Evolutionary conservation across 179 eudicot species (phyloP), one percentile per base, ranked within the genome.

Genomic region (Beta macrorhiza): DNA sequence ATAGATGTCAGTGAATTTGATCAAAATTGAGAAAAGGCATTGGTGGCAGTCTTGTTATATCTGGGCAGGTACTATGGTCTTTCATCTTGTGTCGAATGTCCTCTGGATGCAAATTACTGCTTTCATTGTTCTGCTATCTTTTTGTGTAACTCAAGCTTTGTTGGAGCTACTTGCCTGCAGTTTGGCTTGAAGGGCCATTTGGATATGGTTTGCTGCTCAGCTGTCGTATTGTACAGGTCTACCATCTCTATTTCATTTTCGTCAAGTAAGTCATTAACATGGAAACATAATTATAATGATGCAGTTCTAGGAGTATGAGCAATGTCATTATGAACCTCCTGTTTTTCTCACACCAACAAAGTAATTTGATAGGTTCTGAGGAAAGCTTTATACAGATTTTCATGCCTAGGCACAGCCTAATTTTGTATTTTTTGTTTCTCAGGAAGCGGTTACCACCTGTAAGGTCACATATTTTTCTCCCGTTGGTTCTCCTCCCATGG

Each of bases 1-100:
- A 20, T 76, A 94, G 98, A 90, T 94, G 92, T 89, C 94, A 55
- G 81, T 88, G 64, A 88, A 87, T 78, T 85, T 89, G 80, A 84
- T 94, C 83, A 91, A 85, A 75, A 79, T 88, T 57, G 86, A 80
- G 70, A 88, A 73, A 83, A 84, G 87, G 78, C 87, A 87, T 84
- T 90, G 97, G 98, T 93, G 98, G 98, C 90, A 86, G 53, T 94
- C 98, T 79, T 94, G 97, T 86, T 94, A 94, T 89, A 32, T 91
- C 59, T 94, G 98, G 98, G 91, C 92, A 83, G 96, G 98, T 94
- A 79, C 75, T 58, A 67, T 58, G 1, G 44, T 63, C 17, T n/a
- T 44, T 55, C 72, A 16, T 42, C 7, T n/a, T 75, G 25, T 15
- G 67, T 68, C 45, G 29, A 37, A 56, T 32, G 57, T 25, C 69